A percentile compares a stretch with the other conserved stretches of the same genome.
phyloP scores from a whole-genome alignment of 78 protist genomes.

The Dictyostelium discoideum region DNA sequence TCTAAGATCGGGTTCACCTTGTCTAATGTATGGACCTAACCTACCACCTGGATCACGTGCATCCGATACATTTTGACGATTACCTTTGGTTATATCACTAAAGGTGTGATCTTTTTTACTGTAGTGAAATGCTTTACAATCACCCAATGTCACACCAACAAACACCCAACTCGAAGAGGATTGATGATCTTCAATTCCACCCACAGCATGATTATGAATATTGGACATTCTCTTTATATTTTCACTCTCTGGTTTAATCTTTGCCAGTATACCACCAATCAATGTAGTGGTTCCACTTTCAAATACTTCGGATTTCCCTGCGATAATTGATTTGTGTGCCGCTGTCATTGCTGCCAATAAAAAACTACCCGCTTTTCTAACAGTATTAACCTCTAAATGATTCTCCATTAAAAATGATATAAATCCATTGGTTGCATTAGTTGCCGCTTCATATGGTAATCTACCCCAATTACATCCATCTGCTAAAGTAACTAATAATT shows the following conservation, averaged over 20 bases:
- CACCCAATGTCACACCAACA: slow-evolving; percentile 70
- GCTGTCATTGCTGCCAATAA: slow-evolving; percentile 74
- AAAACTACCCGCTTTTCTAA: slow-evolving; percentile 70
- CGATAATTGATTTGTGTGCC: slow-evolving; percentile 57
- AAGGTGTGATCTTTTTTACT: slow-evolving; percentile 33
- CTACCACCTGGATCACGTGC: slow-evolving; percentile 84
- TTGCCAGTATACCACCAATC: slow-evolving; percentile 78
- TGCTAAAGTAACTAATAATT: slow-evolving; percentile 58
- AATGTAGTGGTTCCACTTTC: slow-evolving; percentile 83
- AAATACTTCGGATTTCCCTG: slow-evolving; percentile 62
- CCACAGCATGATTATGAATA: neutral
- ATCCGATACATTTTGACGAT: slow-evolving; percentile 66
- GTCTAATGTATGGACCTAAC: slow-evolving; percentile 59
- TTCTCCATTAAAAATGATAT: slow-evolving; percentile 47
- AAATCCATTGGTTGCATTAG: slow-evolving; percentile 75
- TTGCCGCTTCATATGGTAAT: slow-evolving; percentile 82
- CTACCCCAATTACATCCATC: slow-evolving; percentile 87
- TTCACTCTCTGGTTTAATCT: neutral
- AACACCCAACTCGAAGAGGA: slow-evolving; percentile 29
- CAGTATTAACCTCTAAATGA: slow-evolving; percentile 58
- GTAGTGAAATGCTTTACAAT: slow-evolving; percentile 78
- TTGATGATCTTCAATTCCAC: neutral
- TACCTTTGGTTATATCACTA: slow-evolving; percentile 79
- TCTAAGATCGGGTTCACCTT: slow-evolving; percentile 73
- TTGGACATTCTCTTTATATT: neutral